Base-by-base conservation (phyloP, 176 grass and related monocot species). In the Microstegium vimineum region DNA sequence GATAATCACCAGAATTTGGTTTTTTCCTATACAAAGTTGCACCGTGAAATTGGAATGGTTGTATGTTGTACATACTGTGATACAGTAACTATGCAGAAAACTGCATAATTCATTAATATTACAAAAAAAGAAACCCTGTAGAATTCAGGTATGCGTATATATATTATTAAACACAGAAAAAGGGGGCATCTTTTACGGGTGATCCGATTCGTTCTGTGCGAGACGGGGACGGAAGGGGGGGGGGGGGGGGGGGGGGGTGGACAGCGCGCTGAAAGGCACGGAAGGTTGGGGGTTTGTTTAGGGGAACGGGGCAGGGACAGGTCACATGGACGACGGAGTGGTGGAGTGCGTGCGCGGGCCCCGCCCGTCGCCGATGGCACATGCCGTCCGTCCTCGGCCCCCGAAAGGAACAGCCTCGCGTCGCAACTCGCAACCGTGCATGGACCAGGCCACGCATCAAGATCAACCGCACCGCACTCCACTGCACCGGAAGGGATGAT, bases 261-360 rank as follows among this genome's bases (percentile, higher is more conserved):
- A 83, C 86, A 79, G 57, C 75, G 81, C 81, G 86, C 81, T 84
- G 86, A 80, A 88, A 84, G 86, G 81, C 69, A 74, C 81, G 22
- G 81, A 75, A 59, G 47, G 15, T 70, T 70, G 31, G 71, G 28
- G 7, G 68, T 41, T 84, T 79, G 81, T 84, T 74, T 88, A 88
- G 26, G 52, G n/a, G n/a, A n/a, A n/a, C n/a, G n/a, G n/a, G 52
- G 56, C 35, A 28, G 4, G 61, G 62, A 36, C 57, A 23, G 86
- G 81, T 84, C 86, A 80, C 86, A 84, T 75, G 87, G 81, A 61
- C 62, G 61, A 49, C 30, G 77, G 42, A 2, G 61, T 63, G 38
- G 40, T 26, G 68, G 37, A 78, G 61, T 75, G 30, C 76, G 81
- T 84, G 26, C 27, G 59, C 59, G 69, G 69, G 4, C 16, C 86